Percentiles rank a stretch among this genome's conserved stretches.
Evolutionary conservation across 768 basidiomycete genomes (phyloP).

Genomic region (Termitomyces titanicus): DNA sequence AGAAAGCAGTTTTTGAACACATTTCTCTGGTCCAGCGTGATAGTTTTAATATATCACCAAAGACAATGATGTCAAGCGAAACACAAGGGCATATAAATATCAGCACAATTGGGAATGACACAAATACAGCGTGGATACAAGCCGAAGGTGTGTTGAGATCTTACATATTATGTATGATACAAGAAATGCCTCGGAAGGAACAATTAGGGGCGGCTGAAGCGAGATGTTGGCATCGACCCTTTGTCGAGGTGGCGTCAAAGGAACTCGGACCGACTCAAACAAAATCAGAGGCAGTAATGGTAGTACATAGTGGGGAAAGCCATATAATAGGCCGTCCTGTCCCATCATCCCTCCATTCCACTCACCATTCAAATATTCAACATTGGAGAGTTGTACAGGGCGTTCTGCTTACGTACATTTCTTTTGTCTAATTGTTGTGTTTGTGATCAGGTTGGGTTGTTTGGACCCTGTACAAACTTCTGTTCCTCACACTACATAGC

Average conservation of each 20-base stretch:
- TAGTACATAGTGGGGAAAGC: neutral
- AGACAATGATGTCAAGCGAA: neutral
- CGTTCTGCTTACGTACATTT: conserved; percentile 15
- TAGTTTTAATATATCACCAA: neutral
- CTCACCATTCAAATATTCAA: no score
- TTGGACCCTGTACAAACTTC: conserved; percentile 17
- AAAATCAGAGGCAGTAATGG: neutral
- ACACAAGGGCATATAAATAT: neutral
- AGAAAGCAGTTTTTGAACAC: neutral
- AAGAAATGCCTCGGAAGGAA: neutral
- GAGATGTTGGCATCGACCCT: conserved; percentile 6
- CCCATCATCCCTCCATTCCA: neutral
- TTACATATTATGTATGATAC: no score
- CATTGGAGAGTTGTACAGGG: no score
- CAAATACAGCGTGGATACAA: neutral
- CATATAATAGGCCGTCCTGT: neutral
- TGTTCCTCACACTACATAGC: conserved; percentile 9
- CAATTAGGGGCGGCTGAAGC: neutral
- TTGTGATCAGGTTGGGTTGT: conserved; percentile 11
- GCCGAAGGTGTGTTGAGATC: neutral
- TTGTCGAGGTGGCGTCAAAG: conserved; percentile 1
- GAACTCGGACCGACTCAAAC: conserved; percentile 3
- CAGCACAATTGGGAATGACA: neutral
- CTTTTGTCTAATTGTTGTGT: neutral
- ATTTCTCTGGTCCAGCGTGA: neutral